phyloP scores from a whole-genome alignment of 768 basidiomycete species.

The Pleurotus eryngii region DNA sequence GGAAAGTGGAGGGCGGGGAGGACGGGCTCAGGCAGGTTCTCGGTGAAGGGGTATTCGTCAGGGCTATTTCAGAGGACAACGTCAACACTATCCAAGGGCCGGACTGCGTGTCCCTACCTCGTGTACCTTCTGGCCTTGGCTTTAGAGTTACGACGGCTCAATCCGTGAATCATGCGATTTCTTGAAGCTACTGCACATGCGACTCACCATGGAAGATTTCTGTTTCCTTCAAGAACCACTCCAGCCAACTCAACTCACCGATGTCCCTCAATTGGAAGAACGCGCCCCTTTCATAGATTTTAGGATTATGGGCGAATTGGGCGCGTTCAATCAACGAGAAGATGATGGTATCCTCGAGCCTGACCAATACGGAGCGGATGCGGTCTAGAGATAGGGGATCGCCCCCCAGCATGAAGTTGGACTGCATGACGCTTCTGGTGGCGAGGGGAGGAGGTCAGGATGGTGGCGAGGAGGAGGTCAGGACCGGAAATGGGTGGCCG shows the following conservation, averaged over 20 bases:
- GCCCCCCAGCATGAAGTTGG: conserved; percentile 70
- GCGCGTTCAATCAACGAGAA: conserved; percentile 96
- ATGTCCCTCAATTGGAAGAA: conserved; percentile 74
- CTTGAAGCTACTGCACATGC: conserved; percentile 1
- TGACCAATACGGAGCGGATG: conserved; percentile 81
- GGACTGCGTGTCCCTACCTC: conserved; percentile 47
- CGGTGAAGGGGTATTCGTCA: conserved; percentile 95
- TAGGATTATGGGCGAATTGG: conserved; percentile 91
- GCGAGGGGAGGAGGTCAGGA: neutral
- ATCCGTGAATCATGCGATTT: conserved; percentile 7
- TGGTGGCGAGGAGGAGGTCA: too few relatives aligned
- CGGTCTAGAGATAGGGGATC: conserved; percentile 86
- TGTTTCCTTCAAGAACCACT: conserved; percentile 96
- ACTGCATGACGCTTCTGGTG: conserved; percentile 38
- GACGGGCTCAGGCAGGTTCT: conserved; percentile 76
- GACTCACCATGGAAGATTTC: conserved; percentile 90
- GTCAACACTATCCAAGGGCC: neutral
- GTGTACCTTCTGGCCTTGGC: conserved; percentile 95
- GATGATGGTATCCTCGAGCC: conserved; percentile 98
- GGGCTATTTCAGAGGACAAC: conserved; percentile 50
- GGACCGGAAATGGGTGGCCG: too few relatives aligned
- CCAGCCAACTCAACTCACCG: conserved; percentile 84
- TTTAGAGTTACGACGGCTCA: conserved; percentile 25
- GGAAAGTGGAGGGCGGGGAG: conserved; percentile 74
- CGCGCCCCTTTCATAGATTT: conserved; percentile 77